A percentile compares a stretch with the other conserved stretches of the same genome.
Evolutionary conservation across 169 alveolate species (phyloP).

Genomic region (Plasmodium malariae): DNA sequence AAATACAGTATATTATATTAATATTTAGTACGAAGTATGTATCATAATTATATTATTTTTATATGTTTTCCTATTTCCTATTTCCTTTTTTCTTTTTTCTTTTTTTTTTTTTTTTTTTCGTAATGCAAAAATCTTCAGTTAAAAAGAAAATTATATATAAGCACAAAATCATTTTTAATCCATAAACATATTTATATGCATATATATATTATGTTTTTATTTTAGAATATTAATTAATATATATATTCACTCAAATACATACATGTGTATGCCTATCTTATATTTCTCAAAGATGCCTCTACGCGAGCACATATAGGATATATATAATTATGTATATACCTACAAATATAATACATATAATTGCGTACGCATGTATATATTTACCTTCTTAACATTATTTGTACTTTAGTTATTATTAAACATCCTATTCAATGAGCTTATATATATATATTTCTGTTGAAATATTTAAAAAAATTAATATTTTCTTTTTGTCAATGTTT

Average conservation of each 20-base stretch:
- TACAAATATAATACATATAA: constrained; percentile 9
- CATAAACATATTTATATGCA: constrained; percentile 28
- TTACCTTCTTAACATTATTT: constrained; percentile 13
- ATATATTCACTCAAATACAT: constrained; percentile 12
- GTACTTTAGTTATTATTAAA: constrained; percentile 38
- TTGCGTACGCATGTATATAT: constrained; percentile 5
- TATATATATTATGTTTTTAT: constrained; percentile 23
- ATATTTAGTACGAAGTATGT: constrained; percentile 11
- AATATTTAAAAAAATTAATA: constrained; percentile 29
- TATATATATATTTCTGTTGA: constrained; percentile 42
- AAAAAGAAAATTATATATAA: constrained; percentile 49
- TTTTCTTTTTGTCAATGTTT: constrained; percentile 25
- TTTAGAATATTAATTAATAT: constrained; percentile 38
- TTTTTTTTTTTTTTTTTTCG: constrained; percentile 71
- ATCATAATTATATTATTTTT: constrained; percentile 37
- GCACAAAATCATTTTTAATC: constrained; percentile 43
- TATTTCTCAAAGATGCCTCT: constrained; percentile 12
- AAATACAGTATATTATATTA: constrained; percentile 6
- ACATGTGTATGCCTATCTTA: constrained; percentile 17
- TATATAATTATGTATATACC: not conserved
- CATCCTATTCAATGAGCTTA: constrained; percentile 12
- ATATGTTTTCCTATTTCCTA: not conserved
- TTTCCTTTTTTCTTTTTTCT: constrained; percentile 17
- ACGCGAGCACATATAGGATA: constrained; percentile 16
- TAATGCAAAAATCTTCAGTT: constrained; percentile 58